These are phyloP conservation scores for Gracilariopsis chorda DNA, from an alignment of 23 red algal species.

Conservation along the genomic window DNA sequence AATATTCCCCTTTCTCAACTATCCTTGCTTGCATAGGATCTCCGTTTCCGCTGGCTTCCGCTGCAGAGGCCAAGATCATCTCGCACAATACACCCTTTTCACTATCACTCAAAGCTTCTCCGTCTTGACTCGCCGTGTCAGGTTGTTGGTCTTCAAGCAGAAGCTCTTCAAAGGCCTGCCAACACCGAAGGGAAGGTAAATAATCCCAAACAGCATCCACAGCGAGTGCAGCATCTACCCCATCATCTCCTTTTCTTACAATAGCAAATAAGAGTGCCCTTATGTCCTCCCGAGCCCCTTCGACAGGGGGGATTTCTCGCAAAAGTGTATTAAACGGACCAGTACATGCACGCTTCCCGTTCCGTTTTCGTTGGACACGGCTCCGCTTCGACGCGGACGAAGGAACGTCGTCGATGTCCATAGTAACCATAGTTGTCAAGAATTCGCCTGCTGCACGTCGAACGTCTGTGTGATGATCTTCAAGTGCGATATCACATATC, in stretches of 20 bases:
- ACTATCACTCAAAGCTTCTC: conserved; percentile 40
- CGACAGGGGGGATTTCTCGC: conserved; percentile 26
- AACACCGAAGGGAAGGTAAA: conserved; percentile 63
- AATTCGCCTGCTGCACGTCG: conserved; percentile 55
- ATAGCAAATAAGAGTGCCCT: conserved; percentile 35
- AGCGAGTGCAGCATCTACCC: background rate
- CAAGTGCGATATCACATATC: conserved; percentile 37
- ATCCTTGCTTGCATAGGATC: conserved; percentile 8
- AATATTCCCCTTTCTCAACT: background rate
- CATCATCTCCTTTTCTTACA: background rate
- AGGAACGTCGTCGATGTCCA: background rate
- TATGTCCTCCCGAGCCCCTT: conserved; percentile 29
- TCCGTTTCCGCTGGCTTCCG: conserved; percentile 27
- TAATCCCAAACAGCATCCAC: conserved; percentile 73
- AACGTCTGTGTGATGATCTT: conserved; percentile 29
- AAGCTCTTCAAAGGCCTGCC: conserved; percentile 65
- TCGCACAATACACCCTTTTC: conserved; percentile 24
- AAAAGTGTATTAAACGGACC: background rate
- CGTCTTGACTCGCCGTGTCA: background rate
- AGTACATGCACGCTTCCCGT: background rate
- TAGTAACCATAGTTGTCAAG: conserved; percentile 17
- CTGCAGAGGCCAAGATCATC: conserved; percentile 43
- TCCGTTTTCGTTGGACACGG: background rate
- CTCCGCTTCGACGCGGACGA: background rate
- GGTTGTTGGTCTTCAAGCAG: conserved; percentile 11